These are phyloP conservation scores for Trifolium subterraneum DNA, from an alignment of 306 rosid genomes.

Conservation along the genomic window DNA sequence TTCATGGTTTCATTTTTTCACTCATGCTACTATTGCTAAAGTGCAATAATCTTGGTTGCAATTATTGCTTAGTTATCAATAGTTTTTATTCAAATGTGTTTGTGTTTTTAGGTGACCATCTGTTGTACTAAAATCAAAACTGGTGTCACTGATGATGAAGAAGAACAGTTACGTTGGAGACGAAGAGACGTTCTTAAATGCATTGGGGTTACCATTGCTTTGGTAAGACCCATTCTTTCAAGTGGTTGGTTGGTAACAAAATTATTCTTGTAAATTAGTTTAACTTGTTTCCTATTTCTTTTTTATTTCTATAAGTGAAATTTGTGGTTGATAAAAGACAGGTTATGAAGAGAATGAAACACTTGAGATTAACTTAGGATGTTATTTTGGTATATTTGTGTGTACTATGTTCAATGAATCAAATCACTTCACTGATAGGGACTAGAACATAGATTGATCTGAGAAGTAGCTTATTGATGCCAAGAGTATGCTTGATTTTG, in stretches of 20 bases:
- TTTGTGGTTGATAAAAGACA: neutral
- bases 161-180: conserved; percentile 46
- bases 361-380: neutral
- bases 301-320: neutral
- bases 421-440: no score
- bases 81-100: conserved; percentile 19
- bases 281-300: neutral
- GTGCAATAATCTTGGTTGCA: conserved; percentile 8
- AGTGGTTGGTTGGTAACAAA: neutral
- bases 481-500: no score
- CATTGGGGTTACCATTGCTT: conserved; percentile 62
- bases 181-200: conserved; percentile 67
- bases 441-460: neutral
- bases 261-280: conserved; percentile 20
- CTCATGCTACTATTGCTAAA: no score
- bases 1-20: no score
- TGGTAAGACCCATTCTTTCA: conserved; percentile 63
- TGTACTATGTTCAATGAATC: no score
- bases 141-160: conserved; percentile 48
- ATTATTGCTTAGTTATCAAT: neutral
- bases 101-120: conserved; percentile 57
- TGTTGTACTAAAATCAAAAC: conserved; percentile 57
- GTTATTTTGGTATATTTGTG: no score
- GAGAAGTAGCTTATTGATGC: neutral
- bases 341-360: neutral